Evolutionary conservation across 208 protist species (phyloP).

Genomic region (Acanthamoeba culbertsoni): DNA sequence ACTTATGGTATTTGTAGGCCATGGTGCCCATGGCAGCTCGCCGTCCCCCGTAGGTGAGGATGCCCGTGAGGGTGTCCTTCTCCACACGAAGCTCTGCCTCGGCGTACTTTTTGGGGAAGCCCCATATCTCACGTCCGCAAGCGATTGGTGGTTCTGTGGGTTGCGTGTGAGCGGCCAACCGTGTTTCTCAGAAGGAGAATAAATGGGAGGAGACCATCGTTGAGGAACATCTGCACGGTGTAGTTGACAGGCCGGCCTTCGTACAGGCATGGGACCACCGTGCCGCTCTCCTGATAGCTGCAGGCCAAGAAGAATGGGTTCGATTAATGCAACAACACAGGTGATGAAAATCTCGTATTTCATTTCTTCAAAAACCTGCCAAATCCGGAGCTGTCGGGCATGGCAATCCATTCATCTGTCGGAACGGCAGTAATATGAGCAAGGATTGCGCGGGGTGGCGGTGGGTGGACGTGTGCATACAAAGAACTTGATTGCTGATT

Average conservation of each 20-base stretch:
- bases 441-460: too few species aligned
- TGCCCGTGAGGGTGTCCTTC: conserved; percentile 34
- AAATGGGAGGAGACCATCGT: neutral
- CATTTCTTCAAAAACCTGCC: neutral
- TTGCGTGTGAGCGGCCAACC: neutral
- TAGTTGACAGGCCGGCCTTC: conserved; percentile 39
- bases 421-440: neutral
- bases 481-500: conserved; percentile 9
- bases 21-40: conserved; percentile 26
- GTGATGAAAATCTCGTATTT: neutral
- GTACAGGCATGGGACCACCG: conserved; percentile 8
- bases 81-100: neutral
- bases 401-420: conserved; percentile 47
- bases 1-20: conserved; percentile 3
- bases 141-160: neutral
- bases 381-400: conserved; percentile 53
- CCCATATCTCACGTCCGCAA: conserved; percentile 31
- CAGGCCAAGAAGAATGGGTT: neutral
- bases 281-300: conserved; percentile 1
- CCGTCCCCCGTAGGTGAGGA: neutral
- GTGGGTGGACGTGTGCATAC: neutral
- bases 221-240: conserved; percentile 46
- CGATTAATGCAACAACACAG: neutral
- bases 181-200: neutral
- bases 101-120: conserved; percentile 34